Conservation (phyloP, 345 rosid genomes). For the Eucalyptus paniculata region DNA sequence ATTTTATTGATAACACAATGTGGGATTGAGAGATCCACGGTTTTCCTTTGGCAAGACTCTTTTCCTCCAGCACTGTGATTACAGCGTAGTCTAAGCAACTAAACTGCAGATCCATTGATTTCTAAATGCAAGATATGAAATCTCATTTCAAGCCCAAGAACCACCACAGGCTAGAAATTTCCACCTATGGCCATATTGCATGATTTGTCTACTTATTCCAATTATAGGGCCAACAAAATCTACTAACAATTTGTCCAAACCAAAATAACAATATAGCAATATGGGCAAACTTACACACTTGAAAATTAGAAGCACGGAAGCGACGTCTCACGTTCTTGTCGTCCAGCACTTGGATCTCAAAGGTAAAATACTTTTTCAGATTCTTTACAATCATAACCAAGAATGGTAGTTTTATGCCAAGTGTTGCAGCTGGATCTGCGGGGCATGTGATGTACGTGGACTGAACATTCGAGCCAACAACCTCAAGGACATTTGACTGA, state of each 20-base stretch:
- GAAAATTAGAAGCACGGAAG: slow-evolving; percentile 94
- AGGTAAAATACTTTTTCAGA: slow-evolving; percentile 82
- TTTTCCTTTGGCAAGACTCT: neutral
- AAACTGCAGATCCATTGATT: neutral
- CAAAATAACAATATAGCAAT: neutral
- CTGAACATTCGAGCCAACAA: slow-evolving; percentile 78
- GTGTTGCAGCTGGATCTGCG: slow-evolving; percentile 76
- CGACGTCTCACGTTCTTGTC: slow-evolving; percentile 94
- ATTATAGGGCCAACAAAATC: neutral
- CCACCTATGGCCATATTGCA: neutral
- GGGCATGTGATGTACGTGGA: slow-evolving; percentile 93
- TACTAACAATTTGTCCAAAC: neutral
- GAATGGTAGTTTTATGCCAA: slow-evolving; percentile 92
- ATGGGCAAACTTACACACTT: slow-evolving; percentile 73
- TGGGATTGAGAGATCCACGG: neutral
- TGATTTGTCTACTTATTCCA: neutral
- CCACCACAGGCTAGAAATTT: neutral
- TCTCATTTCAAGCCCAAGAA: neutral
- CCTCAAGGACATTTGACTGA: slow-evolving; percentile 84
- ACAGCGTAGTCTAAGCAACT: neutral
- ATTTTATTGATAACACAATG: neutral
- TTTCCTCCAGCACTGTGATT: neutral
- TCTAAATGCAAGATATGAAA: neutral
- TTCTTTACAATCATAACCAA: slow-evolving; percentile 85
- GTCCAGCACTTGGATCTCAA: slow-evolving; percentile 92